Evolutionary conservation across 192 early-diverging fungal species (phyloP).

Genomic region (Coemansia sp.): DNA sequence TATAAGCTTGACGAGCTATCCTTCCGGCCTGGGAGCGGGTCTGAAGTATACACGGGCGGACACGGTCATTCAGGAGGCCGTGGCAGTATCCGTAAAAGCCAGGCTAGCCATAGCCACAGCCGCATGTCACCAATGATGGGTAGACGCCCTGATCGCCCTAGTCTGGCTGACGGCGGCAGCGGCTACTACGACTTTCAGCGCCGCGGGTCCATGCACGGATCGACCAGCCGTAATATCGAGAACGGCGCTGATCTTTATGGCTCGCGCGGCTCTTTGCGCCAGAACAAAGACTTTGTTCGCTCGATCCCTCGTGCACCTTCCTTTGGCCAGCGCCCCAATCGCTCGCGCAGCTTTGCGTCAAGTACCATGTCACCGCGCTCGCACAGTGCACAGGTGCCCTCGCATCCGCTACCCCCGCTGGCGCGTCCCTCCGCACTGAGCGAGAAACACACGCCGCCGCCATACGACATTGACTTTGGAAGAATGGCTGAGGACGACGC

Average conservation of each 20-base stretch:
- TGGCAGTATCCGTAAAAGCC: slow-evolving; percentile 7
- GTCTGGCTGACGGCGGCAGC: slow-evolving; percentile 11
- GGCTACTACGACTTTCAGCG: slow-evolving; percentile 32
- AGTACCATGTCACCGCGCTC: slow-evolving; percentile 14
- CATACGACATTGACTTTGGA: slow-evolving; percentile 21
- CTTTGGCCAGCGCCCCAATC: slow-evolving; percentile 13
- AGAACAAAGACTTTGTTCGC: slow-evolving; percentile 7
- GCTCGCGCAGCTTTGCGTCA: slow-evolving; percentile 14
- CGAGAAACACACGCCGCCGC: slow-evolving; percentile 36
- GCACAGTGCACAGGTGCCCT: slow-evolving; percentile 12
- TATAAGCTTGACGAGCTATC: slow-evolving; percentile 6
- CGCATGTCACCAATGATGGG: slow-evolving; percentile 16
- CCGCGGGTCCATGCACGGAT: slow-evolving; percentile 12
- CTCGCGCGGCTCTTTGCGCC: slow-evolving; percentile 13
- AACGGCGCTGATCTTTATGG: slow-evolving; percentile 3
- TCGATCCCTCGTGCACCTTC: slow-evolving; percentile 28
- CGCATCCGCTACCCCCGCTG: slow-evolving; percentile 3
- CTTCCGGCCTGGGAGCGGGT: slow-evolving; percentile 16
- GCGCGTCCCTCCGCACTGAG: slow-evolving; percentile 10
- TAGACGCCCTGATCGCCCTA: slow-evolving; percentile 15
- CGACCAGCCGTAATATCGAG: slow-evolving; percentile 7
- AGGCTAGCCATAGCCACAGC: slow-evolving; percentile 4
- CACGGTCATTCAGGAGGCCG: slow-evolving; percentile 1
- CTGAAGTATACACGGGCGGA: slow-evolving; percentile 4
- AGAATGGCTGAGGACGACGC: slow-evolving; percentile 15